Percentiles rank a stretch among this genome's conserved stretches.
Evolutionary conservation across 148 eudicot genomes (phyloP).

Genomic region (Vaccinium macrocarpon): DNA sequence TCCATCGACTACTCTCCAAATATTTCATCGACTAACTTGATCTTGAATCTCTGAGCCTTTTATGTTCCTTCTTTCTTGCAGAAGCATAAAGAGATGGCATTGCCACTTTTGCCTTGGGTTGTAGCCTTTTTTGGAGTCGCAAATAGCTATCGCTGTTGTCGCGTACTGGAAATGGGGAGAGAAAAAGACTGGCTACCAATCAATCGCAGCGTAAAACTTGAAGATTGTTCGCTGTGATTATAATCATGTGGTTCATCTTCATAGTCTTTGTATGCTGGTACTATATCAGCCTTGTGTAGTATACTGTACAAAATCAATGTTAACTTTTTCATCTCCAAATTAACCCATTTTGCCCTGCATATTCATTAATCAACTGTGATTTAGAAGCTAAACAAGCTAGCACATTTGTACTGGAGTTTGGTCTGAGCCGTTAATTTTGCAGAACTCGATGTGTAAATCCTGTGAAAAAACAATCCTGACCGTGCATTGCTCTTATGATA

Average conservation of each 20-base stretch:
- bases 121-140: constrained; percentile 31
- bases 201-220: constrained; percentile 27
- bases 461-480: neutral
- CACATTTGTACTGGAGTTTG: neutral
- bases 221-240: neutral
- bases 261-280: neutral
- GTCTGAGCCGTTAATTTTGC: neutral
- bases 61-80: constrained; percentile 12
- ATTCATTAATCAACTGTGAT: neutral
- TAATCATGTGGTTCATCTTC: neutral
- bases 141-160: constrained; percentile 12
- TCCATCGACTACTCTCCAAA: neutral
- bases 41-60: neutral
- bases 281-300: neutral
- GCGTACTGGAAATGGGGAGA: constrained; percentile 19
- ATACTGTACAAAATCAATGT: neutral
- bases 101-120: constrained; percentile 14
- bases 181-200: constrained; percentile 36
- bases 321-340: neutral
- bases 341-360: neutral
- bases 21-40: neutral
- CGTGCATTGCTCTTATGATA: neutral
- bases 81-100: constrained; percentile 18
- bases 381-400: neutral
- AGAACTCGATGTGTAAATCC: neutral